These are phyloP conservation scores for Mortierella sp. DNA, from an alignment of 371 early-diverging fungal species.

Conservation along the genomic window DNA sequence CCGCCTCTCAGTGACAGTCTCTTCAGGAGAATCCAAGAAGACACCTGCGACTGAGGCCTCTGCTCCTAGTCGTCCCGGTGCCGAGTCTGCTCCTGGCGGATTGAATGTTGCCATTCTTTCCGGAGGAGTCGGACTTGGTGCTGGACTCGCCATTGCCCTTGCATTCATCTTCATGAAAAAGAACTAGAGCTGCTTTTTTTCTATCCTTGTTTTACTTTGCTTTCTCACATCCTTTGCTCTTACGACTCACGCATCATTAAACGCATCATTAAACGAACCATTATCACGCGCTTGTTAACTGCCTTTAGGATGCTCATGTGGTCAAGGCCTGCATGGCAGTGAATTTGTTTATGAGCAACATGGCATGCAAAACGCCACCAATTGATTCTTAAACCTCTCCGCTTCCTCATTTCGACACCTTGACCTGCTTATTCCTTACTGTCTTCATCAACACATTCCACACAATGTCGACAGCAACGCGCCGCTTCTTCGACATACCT, in stretches of 20 bases:
- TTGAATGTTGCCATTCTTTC: slow-evolving; percentile 35
- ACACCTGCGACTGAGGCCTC: not conserved
- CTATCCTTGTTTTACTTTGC: not conserved
- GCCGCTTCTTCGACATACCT: no score
- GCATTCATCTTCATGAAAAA: slow-evolving; percentile 45
- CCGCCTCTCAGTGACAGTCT: slow-evolving; percentile 41
- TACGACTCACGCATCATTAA: slow-evolving; percentile 9
- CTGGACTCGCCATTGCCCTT: slow-evolving; percentile 36
- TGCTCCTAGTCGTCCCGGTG: not conserved
- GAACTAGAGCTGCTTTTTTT: not conserved
- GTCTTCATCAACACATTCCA: no score
- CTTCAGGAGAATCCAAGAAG: slow-evolving; percentile 21
- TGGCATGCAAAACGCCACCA: no score
- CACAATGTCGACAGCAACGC: no score
- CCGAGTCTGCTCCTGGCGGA: slow-evolving; percentile 2
- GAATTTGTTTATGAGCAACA: no score
- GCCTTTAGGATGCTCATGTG: not conserved
- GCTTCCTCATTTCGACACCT: no score
- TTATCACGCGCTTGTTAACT: not conserved
- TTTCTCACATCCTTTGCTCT: not conserved
- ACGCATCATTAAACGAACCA: slow-evolving; percentile 5
- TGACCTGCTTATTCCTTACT: no score
- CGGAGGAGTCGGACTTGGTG: slow-evolving; percentile 47
- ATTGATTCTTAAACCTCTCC: no score
- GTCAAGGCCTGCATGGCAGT: not conserved